phyloP scores from a whole-genome alignment of 2,329 filamentous ascomycete species.

The Aspergillus spinulosporus region DNA sequence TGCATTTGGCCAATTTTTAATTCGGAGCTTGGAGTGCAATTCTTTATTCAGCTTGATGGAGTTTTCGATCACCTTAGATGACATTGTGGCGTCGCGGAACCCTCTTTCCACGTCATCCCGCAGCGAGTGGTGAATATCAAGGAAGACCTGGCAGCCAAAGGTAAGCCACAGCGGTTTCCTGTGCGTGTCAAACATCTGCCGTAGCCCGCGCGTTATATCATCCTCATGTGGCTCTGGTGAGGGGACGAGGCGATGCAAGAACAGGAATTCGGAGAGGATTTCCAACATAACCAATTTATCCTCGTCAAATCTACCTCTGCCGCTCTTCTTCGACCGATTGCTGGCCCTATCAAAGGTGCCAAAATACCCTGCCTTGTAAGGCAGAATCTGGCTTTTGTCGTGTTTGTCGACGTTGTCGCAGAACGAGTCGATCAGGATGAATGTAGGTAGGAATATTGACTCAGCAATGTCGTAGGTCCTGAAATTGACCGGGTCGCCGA shows the following conservation, averaged over 20 bases:
- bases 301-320: neutral
- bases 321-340: neutral
- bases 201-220: slow-evolving; percentile 40
- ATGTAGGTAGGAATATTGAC: neutral
- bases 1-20: neutral
- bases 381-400: neutral
- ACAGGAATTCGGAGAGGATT: neutral
- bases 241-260: neutral
- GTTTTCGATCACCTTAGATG: neutral
- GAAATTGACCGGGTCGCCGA: neutral
- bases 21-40: neutral
- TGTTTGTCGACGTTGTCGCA: neutral
- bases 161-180: slow-evolving; percentile 39
- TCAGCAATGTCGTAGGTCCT: neutral
- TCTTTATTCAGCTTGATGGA: neutral
- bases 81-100: slow-evolving; percentile 8
- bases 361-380: neutral
- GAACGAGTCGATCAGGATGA: neutral
- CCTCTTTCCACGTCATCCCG: slow-evolving; percentile 18
- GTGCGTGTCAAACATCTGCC: slow-evolving; percentile 31
- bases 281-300: neutral
- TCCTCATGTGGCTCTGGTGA: slow-evolving; percentile 33
- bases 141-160: slow-evolving; percentile 46
- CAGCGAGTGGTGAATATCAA: slow-evolving; percentile 44
- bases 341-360: neutral